Percentiles rank a stretch among this genome's conserved stretches.
These are phyloP conservation scores for Moesziomyces globuligerus DNA, from an alignment of 1,284 basidiomycete species.

Conservation along the genomic window DNA sequence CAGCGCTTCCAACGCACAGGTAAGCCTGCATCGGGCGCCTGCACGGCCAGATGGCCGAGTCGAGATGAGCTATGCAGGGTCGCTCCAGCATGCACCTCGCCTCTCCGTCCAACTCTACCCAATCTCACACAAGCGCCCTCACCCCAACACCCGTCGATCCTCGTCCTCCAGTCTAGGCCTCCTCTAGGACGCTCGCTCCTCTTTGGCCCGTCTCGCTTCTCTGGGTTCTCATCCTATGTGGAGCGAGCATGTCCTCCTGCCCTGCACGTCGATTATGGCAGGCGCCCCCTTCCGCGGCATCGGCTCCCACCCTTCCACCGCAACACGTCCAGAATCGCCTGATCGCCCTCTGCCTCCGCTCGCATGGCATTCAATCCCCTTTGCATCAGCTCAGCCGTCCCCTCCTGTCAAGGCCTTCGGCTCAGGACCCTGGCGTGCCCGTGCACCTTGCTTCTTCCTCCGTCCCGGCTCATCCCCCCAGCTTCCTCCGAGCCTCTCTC, in stretches of 20 bases:
- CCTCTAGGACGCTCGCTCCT: too few species aligned
- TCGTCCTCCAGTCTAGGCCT: not conserved
- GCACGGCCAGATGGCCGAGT: too few species aligned
- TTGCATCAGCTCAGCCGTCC: too few species aligned
- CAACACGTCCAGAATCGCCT: not conserved
- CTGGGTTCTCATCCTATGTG: too few species aligned
- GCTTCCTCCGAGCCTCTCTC: too few species aligned
- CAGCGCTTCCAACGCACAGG: not conserved
- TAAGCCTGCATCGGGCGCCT: conserved; percentile 47
- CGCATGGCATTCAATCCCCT: not conserved
- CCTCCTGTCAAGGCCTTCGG: too few species aligned
- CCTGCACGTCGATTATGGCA: not conserved
- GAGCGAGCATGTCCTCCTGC: too few species aligned
- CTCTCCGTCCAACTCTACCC: not conserved
- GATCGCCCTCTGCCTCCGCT: not conserved
- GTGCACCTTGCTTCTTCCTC: not conserved
- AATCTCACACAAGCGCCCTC: too few species aligned
- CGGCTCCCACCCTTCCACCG: too few species aligned
- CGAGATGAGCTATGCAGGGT: not conserved
- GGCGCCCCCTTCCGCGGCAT: not conserved
- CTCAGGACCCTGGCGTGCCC: not conserved
- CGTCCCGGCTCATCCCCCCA: too few species aligned
- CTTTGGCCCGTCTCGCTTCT: not conserved
- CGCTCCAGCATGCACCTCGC: too few species aligned
- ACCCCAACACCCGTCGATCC: not conserved